Base-by-base conservation (phyloP, 768 basidiomycete genomes). In the Podaxis carcinomalis region DNA sequence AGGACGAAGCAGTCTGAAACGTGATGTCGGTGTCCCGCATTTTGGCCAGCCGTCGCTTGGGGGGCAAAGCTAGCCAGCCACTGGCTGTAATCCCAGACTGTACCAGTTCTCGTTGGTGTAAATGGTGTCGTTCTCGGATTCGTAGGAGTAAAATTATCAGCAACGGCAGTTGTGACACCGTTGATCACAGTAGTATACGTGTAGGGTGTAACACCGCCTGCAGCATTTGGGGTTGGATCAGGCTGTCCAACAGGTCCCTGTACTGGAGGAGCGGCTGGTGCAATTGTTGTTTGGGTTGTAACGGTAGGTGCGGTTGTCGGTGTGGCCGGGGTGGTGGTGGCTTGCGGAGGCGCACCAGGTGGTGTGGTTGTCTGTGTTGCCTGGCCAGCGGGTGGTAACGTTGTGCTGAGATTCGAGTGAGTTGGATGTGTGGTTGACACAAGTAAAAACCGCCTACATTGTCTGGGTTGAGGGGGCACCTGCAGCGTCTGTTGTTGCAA, bases 241-340 rank as follows among this genome's bases (percentile, higher is more conserved):
- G 85, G 84, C 64, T 81, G 79, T 5, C 80, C 88, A 0, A 89
- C 87, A 2, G 86, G 84, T 0, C 84, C 85, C 59, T 73, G 76
- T 64, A 11, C 52, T 23, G 36, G 32, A 27, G 59, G 52, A 0
- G 59, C 23, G 10, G 44, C 46, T 7, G 46, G 40, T 5, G 53
- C 19, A 2, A 27, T 36, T 7, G 57, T 51, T 40, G 57, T 44
- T 21, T 32, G 57, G 0, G 71, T 65, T 1, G 72, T 65, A 13
- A 72, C 40, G 14, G 68, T 32, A 16, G 65, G 47, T n/a, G 67
- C 63, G 13, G 72, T 44, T 13, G 68, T 32, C n/a, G 65, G 47
- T n/a, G 67, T 65, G 13, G 69, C 61, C 5, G 67, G 57, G 6
- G 66, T 13, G 1, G 66, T 59, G 39, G 64, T 37, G 5, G 68